Base-by-base conservation (phyloP, 2,329 filamentous ascomycete species). In the Epichloe sibirici region DNA sequence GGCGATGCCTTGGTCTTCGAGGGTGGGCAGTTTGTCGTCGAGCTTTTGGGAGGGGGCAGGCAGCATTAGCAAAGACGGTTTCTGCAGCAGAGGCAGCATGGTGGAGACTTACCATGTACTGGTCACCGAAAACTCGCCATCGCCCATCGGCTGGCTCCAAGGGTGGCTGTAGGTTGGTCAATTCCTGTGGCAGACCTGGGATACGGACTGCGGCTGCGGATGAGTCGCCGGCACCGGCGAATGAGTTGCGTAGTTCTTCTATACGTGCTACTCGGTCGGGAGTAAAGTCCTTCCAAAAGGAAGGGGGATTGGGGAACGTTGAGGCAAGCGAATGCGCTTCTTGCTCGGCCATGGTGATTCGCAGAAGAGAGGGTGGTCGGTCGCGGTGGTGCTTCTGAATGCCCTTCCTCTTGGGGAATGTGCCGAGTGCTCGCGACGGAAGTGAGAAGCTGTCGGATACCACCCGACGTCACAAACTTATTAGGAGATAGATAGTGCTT, bases 211-310 rank as follows among this genome's bases (percentile, higher is more conserved):
- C 54, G 49, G 65, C 56, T 17, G 62, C 56, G 38, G 62, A 57
- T 28, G 56, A 55, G 23, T 45, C 55, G 48, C 58, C 53, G 13
- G 40, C 62, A 11, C 67, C 65, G 34, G 69, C 64, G 53, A 71
- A 65, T 1, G 69, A 60, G 45, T 66, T 65, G 49, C 70, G 72
- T 13, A 79, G 59, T 23, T 70, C 66, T 5, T 71, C 66, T 51
- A 78, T 69, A 4, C 80, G 81, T 13, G 79, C 70, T 50, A 88
- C 62, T 63, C 91, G 94, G 31, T 85, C 81, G 3, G 81, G 67
- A 0, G 88, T 95, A 69, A 97, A 97, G 66, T 87, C 78, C 59
- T 85, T 84, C 83, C 88, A 97, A 71, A 96, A 95, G 1, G 85
- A 83, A 93, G 93, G 28, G 28, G 93, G 93, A 50, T 86, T 81